Evolutionary conservation across 108 stramenopile species (phyloP).

Genomic region (Nannochloropsis oceanica): DNA sequence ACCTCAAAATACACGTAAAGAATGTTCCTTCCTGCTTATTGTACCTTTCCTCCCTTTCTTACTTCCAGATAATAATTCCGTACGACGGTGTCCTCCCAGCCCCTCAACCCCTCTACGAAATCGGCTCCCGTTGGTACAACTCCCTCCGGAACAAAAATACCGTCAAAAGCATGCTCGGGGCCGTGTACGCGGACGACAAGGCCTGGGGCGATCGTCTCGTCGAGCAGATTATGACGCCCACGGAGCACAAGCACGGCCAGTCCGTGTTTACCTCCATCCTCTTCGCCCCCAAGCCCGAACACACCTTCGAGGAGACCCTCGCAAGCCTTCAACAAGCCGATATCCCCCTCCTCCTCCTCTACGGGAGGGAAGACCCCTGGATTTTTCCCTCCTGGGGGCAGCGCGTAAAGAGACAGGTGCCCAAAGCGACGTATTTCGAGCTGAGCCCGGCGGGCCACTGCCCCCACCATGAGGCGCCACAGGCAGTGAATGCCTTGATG

Average conservation of each 20-base stretch:
- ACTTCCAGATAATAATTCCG: not conserved
- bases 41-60: not conserved
- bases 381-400: constrained; percentile 18
- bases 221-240: not conserved
- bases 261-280: not conserved
- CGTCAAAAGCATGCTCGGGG: constrained; percentile 17
- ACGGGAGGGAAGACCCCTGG: constrained; percentile 25
- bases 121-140: constrained; percentile 17
- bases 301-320: not conserved
- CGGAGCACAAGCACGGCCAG: not conserved
- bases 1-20: no score
- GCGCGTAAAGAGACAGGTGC: constrained; percentile 14
- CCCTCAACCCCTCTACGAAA: not conserved
- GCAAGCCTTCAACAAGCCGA: not conserved
- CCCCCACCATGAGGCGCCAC: constrained; percentile 20
- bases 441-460: constrained; percentile 4
- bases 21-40: no score
- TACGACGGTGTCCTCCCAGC: constrained; percentile 10
- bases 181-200: constrained; percentile 4
- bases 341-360: constrained; percentile 5
- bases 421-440: constrained; percentile 12
- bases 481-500: constrained; percentile 8
- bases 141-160: constrained; percentile 7
- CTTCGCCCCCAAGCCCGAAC: not conserved
- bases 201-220: not conserved